These are phyloP conservation scores for Solanum hybrid DNA, from an alignment of 305 asterid genomes.

Conservation along the genomic window DNA sequence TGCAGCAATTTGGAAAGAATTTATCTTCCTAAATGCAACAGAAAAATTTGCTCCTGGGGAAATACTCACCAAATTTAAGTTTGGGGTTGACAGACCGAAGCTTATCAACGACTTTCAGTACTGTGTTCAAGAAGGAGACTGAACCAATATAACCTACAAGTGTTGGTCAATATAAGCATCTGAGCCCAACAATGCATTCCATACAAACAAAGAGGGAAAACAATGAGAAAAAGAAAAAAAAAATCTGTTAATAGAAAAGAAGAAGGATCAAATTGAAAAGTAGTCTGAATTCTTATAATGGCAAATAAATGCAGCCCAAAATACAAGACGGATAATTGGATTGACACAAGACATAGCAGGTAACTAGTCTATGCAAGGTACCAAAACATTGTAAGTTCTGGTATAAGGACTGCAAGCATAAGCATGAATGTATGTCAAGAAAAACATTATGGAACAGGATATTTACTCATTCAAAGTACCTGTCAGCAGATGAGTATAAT, in stretches of 20 bases:
- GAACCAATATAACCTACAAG: conserved; percentile 91
- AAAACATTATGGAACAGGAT: neutral
- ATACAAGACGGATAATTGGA: neutral
- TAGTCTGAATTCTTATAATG: neutral
- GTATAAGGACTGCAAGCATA: neutral
- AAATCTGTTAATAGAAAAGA: neutral
- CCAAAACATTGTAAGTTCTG: conserved; percentile 1
- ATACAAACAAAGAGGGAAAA: neutral
- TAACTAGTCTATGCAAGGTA: neutral
- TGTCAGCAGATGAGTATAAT: conserved; percentile 89
- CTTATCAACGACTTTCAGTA: conserved; percentile 68
- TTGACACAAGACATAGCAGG: neutral
- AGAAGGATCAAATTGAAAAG: neutral
- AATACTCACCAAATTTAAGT: conserved; percentile 66
- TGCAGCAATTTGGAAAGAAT: neutral
- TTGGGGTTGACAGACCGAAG: conserved; percentile 88
- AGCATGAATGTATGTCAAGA: neutral
- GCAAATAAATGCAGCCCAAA: neutral
- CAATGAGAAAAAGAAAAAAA: neutral
- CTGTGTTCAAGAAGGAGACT: conserved; percentile 75
- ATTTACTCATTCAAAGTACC: conserved; percentile 31
- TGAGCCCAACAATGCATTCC: neutral
- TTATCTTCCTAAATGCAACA: neutral
- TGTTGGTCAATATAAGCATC: conserved; percentile 11
- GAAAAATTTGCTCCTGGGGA: neutral